phyloP scores from a whole-genome alignment of 169 alveolate genomes.

The Plasmodium gonderi region DNA sequence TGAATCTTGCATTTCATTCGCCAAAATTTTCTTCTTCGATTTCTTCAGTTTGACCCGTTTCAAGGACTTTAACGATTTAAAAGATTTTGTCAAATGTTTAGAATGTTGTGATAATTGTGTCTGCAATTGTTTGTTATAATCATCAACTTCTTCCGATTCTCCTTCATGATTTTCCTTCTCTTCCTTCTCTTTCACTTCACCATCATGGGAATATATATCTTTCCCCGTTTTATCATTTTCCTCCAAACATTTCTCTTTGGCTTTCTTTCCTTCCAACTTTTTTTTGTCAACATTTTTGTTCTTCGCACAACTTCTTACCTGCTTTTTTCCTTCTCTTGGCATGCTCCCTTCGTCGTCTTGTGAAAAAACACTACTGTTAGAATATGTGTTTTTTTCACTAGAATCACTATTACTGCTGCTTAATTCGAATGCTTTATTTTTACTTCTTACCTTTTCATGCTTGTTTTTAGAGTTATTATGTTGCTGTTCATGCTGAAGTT shows the following conservation, averaged over 20 bases:
- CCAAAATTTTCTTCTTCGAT: background rate
- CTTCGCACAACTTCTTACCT: background rate
- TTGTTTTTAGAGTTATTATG: background rate
- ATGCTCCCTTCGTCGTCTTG: background rate
- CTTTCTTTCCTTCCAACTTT: background rate
- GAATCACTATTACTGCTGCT: background rate
- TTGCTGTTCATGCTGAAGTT: background rate
- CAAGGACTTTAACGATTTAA: background rate
- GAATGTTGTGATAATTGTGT: background rate
- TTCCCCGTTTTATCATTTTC: background rate
- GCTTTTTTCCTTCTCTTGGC: background rate
- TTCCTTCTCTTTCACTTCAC: background rate
- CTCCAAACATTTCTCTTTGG: background rate
- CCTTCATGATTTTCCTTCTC: no score
- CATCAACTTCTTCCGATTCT: constrained; percentile 5
- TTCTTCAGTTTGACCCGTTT: background rate
- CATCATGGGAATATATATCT: background rate
- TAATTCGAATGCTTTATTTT: background rate
- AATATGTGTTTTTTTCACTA: background rate
- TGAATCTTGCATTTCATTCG: no score
- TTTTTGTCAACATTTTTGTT: background rate
- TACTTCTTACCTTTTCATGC: background rate
- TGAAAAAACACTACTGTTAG: background rate
- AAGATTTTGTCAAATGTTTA: background rate
- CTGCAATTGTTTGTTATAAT: no score